Evolutionary conservation across 2,329 filamentous ascomycete species (phyloP).

Genomic region (Atkinsonella hypoxylon): DNA sequence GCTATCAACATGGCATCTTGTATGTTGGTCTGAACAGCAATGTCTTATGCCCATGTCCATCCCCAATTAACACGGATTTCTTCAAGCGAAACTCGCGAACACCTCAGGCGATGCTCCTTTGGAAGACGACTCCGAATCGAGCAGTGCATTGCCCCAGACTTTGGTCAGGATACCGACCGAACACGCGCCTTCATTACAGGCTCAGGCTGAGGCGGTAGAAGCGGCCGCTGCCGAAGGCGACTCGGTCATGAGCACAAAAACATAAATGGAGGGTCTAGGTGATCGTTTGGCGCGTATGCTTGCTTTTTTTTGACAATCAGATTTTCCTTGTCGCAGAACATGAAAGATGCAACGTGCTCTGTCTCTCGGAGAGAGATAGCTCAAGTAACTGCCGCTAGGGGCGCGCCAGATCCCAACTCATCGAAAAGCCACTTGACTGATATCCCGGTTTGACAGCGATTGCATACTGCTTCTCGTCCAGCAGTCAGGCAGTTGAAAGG

Average conservation of each 20-base stretch:
- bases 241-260: conserved; percentile 5
- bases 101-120: conserved; percentile 30
- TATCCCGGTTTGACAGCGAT: too few relatives aligned
- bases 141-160: conserved; percentile 59
- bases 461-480: too few relatives aligned
- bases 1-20: conserved; percentile 80
- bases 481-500: too few relatives aligned
- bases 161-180: conserved; percentile 77
- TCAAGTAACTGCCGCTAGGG: too few relatives aligned
- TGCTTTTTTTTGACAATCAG: too few relatives aligned
- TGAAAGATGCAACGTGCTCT: too few relatives aligned
- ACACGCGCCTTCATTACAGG: conserved; percentile 54
- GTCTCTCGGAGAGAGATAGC: too few relatives aligned
- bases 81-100: conserved; percentile 55
- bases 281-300: too few relatives aligned
- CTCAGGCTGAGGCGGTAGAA: conserved; percentile 41
- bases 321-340: too few relatives aligned
- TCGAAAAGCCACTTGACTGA: too few relatives aligned
- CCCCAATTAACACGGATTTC: conserved; percentile 8
- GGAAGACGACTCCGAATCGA: conserved; percentile 23
- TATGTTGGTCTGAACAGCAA: conserved; percentile 27
- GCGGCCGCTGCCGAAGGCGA: conserved; percentile 30
- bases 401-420: too few relatives aligned
- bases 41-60: too few relatives aligned
- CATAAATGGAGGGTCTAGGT: not conserved